Conservation (phyloP, 2,329 filamentous ascomycete genomes). For the Rugonectria rugulosa region DNA sequence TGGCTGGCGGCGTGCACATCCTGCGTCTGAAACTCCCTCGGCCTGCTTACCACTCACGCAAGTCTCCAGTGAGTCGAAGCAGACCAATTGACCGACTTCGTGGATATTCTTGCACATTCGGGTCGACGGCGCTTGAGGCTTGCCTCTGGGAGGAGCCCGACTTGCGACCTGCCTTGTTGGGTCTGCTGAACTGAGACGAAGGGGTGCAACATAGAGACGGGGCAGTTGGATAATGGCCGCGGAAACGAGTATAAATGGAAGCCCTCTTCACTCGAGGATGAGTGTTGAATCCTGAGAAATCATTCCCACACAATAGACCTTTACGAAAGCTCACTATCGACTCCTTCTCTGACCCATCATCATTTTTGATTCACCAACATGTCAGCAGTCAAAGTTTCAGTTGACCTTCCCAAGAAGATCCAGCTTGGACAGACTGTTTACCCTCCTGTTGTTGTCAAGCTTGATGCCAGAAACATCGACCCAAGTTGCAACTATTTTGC, state of each 20-base stretch:
- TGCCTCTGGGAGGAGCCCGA: no score
- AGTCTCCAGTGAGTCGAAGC: not conserved
- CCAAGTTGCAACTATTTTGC: slow-evolving; percentile 36
- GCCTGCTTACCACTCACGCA: not conserved
- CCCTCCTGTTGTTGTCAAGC: slow-evolving; percentile 34
- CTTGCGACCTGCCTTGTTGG: not conserved
- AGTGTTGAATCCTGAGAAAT: slow-evolving; percentile 1
- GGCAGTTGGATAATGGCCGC: not conserved
- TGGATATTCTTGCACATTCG: not conserved
- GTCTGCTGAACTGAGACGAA: not conserved
- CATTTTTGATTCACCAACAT: no score
- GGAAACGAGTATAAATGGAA: slow-evolving; percentile 7
- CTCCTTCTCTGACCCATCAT: no score
- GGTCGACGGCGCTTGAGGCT: not conserved
- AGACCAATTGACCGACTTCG: not conserved
- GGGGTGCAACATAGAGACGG: not conserved
- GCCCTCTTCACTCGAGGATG: not conserved
- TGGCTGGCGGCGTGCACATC: not conserved
- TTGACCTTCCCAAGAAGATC: slow-evolving; percentile 36
- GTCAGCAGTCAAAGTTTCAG: slow-evolving; percentile 27
- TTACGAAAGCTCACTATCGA: not conserved
- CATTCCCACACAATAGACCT: slow-evolving; percentile 10
- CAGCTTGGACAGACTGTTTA: slow-evolving; percentile 27
- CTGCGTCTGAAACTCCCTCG: not conserved
- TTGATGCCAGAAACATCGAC: slow-evolving; percentile 13